Conservation (phyloP, 352 stramenopile genomes). For the Phytophthora constricta region DNA sequence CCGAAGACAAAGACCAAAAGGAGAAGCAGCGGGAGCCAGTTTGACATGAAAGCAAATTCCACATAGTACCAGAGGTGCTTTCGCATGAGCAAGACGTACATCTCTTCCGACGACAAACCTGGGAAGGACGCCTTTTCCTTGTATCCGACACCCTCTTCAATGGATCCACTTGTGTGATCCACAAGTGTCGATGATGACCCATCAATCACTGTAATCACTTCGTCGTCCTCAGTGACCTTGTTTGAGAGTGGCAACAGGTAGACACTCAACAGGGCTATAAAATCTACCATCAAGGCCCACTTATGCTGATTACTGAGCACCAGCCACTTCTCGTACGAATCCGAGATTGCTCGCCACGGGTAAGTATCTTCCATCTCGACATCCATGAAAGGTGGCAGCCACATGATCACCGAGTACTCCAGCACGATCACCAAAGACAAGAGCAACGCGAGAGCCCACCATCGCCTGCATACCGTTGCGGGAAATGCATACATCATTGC, state of each 20-base stretch:
- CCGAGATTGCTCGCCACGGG: constrained; percentile 63
- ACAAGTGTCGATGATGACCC: constrained; percentile 24
- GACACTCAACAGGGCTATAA: constrained; percentile 66
- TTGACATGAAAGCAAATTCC: constrained; percentile 64
- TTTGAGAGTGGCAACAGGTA: constrained; percentile 77
- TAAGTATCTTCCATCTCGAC: constrained; percentile 65
- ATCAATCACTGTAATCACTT: constrained; percentile 42
- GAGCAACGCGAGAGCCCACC: constrained; percentile 59
- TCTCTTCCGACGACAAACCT: constrained; percentile 40
- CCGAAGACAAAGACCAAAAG: constrained; percentile 80
- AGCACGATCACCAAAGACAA: constrained; percentile 74
- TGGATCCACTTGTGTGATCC: background rate
- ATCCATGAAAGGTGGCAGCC: constrained; percentile 63
- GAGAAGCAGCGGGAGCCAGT: constrained; percentile 75
- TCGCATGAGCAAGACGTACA: constrained; percentile 64
- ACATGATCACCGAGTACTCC: constrained; percentile 79
- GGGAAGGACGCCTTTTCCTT: constrained; percentile 4
- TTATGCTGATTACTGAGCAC: constrained; percentile 75
- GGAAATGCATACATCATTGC: constrained; percentile 77
- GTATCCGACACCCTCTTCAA: constrained; percentile 14
- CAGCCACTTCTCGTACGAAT: constrained; percentile 70
- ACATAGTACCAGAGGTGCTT: constrained; percentile 78
- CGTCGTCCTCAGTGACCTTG: constrained; percentile 34
- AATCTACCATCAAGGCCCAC: constrained; percentile 82
- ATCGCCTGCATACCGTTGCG: constrained; percentile 58